Percentiles rank a stretch among this genome's conserved stretches.
These are phyloP conservation scores for Globisporangium yorkense DNA, from an alignment of 352 stramenopile species.

Conservation along the genomic window DNA sequence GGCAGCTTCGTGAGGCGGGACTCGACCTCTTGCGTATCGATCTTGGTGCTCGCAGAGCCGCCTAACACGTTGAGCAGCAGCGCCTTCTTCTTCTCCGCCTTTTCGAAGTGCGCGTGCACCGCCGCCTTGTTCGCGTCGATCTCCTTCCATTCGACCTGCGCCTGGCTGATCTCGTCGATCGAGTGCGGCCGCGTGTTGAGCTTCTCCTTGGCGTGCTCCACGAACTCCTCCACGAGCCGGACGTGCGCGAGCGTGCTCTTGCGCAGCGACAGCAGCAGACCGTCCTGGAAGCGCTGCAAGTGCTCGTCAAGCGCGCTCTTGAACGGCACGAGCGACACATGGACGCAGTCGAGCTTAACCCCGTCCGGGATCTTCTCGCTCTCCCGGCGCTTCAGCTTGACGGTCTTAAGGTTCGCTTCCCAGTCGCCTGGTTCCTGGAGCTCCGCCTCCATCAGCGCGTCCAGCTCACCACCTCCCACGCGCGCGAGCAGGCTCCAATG, in stretches of 20 bases:
- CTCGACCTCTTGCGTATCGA: conserved; percentile 80
- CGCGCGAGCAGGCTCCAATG: conserved; percentile 64
- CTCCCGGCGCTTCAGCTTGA: conserved; percentile 89
- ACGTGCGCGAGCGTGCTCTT: conserved; percentile 79
- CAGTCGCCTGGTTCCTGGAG: conserved; percentile 72
- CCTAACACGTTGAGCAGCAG: conserved; percentile 60
- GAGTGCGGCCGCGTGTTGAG: conserved; percentile 86
- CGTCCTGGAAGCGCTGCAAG: conserved; percentile 82
- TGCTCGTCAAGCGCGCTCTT: conserved; percentile 86
- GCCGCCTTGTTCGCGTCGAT: conserved; percentile 64
- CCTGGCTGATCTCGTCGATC: conserved; percentile 90
- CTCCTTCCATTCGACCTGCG: conserved; percentile 89
- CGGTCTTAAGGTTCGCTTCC: conserved; percentile 88
- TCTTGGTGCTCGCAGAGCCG: conserved; percentile 22
- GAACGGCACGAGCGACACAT: conserved; percentile 82
- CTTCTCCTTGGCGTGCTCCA: conserved; percentile 84
- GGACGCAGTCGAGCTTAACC: conserved; percentile 89
- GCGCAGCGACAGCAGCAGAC: conserved; percentile 77
- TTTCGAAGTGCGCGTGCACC: conserved; percentile 54
- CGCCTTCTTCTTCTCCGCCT: conserved; percentile 82
- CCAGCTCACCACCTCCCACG: conserved; percentile 53
- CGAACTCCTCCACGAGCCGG: conserved; percentile 84
- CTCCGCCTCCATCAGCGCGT: conserved; percentile 73
- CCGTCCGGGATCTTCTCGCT: conserved; percentile 90
- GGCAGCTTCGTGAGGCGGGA: conserved; percentile 67